Evolutionary conservation across 2,329 filamentous ascomycete genomes (phyloP), one percentile per base, ranked within the genome.

Genomic region (Colletotrichum destructivum): DNA sequence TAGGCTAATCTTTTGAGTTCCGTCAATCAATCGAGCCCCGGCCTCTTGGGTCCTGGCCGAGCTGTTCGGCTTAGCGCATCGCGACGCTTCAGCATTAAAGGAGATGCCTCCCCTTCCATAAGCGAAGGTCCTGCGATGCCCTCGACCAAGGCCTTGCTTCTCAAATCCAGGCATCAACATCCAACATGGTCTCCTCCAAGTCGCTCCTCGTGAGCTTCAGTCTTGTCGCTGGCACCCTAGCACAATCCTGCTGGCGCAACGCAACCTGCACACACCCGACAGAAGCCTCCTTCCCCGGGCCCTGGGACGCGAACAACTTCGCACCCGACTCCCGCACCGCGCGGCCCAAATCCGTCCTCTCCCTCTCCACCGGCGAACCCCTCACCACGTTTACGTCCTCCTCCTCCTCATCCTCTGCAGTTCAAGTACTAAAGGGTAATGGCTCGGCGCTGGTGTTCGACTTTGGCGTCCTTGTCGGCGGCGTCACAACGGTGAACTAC

Each of bases 241-340:
- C 66, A 5, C 76, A 77, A 44, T 77, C 73, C 67, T 91, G 89
- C 76, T 91, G 89, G 89, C 82, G 86, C 70, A 78, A 89, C 65
- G 87, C 86, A 2, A 77, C 82, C 23, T 92, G 90, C 76, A 86
- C 82, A 23, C 85, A 85, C 4, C 85, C 88, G 4, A 76, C 77
- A 12, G 78, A 84, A 7, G 77, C 86, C 8, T 84, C 88, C 0
- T 91, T 91, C 72, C 82, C 84, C 2, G 89, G 89, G 0, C 79
- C 80, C 18, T 91, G 90, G 89, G 86, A 91, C 42, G 78, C 82
- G 1, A 87, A 89, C 74, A 91, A 88, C 60, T 90, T 85, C 74
- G 86, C 89, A 1, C 88, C 89, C 0, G 66, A 80, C 7, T 87
- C 87, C 2, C 82, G 90, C 46, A 87, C 78, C 5, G 83, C 90